Base-by-base conservation (phyloP, 1,284 basidiomycete genomes). In the Mycena citricolor region DNA sequence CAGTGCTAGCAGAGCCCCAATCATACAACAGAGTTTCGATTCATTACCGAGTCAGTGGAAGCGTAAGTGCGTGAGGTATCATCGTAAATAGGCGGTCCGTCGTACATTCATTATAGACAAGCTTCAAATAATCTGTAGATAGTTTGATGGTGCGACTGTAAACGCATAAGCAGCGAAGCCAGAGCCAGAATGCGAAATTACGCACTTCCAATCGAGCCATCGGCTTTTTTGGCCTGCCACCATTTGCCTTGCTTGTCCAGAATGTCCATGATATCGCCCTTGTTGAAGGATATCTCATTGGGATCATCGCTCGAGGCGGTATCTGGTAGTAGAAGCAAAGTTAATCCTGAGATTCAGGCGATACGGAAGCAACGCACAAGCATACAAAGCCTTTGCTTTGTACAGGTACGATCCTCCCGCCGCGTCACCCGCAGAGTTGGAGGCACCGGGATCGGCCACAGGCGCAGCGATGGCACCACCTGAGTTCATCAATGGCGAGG, bases 201-300 rank as follows among this genome's bases (percentile, higher is more conserved):
- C 82, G 64, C 59, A 88, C 85, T 91, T 71, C 95, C 86, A 53
- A 82, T 71, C 46, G 79, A 70, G 40, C 94, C 95, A 59, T 90
- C 85, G 13, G 77, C 62, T 63, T 90, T 97, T 59, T 76, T 83
- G 34, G 92, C 92, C 64, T 94, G 90, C 90, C 90, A 98, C 91
- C 91, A 94, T 66, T 93, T 93, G 36, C 91, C 92, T 55, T 85
- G 80, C 63, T 90, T 93, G 69, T 99, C 95, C 40, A 95, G 67
- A 52, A 99, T 90, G 47, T 98, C 94, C 53, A 99, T 77, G 30
- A 94, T 76, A 62, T 98, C 95, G 35, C 93, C 92, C 64, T 97
- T 97, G 42, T 72, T 62, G 65, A 99, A 98, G 29, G 90, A 90
- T 37, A 99, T 90, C 68, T 99, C 95, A 60, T 91, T 95, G 8